Evolutionary conservation across 805 yeast genomes (phyloP).

Genomic region (Diddensiella transvaalensis): DNA sequence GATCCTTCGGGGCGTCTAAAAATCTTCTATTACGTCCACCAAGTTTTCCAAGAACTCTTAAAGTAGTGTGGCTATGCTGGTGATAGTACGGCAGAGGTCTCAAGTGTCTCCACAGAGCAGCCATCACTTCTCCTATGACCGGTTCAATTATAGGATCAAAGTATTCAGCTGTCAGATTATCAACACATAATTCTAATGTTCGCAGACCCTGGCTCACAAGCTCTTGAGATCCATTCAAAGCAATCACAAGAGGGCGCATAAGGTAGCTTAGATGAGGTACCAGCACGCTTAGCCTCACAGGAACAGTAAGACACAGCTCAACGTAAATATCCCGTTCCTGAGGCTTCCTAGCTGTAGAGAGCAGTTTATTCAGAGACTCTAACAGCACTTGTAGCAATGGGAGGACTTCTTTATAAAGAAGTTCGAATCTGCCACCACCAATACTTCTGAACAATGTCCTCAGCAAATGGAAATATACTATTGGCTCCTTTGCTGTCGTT

Average conservation of each 20-base stretch:
- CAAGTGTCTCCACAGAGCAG: conserved; percentile 85
- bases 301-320: conserved; percentile 91
- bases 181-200: conserved; percentile 93
- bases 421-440: conserved; percentile 96
- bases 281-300: conserved; percentile 86
- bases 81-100: conserved; percentile 93
- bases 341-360: conserved; percentile 77
- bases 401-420: conserved; percentile 84
- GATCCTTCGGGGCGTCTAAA: conserved; percentile 67
- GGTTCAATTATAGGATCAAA: conserved; percentile 98
- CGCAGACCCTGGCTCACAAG: conserved; percentile 91
- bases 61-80: conserved; percentile 91
- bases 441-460: conserved; percentile 89
- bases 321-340: conserved; percentile 93
- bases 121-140: conserved; percentile 89
- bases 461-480: conserved; percentile 81
- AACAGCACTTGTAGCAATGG: conserved; percentile 84
- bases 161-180: conserved; percentile 91
- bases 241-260: conserved; percentile 88
- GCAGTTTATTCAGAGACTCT: conserved; percentile 79
- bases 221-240: conserved; percentile 86
- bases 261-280: conserved; percentile 88
- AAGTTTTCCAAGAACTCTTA: conserved; percentile 86
- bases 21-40: conserved; percentile 95
- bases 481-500: conserved; percentile 84